These are phyloP conservation scores for Hypoxylon crocopeplum DNA, from an alignment of 495 filamentous ascomycete species.

Conservation along the genomic window DNA sequence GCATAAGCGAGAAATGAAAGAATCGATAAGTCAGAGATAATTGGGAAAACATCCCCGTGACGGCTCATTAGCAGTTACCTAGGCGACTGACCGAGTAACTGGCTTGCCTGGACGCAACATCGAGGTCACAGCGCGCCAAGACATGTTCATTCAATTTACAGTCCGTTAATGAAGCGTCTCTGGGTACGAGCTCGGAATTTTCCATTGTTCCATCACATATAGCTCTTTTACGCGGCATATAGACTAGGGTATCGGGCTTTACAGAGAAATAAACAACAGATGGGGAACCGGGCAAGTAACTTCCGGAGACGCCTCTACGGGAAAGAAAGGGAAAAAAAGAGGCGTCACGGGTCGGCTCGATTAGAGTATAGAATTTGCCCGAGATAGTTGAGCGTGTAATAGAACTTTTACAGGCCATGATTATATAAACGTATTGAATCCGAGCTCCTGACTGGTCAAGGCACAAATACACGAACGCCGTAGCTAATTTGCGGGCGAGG, in stretches of 20 bases:
- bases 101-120: background rate
- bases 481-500: background rate
- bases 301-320: too few relatives aligned
- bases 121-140: constrained; percentile 27
- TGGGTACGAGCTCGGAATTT: constrained; percentile 6
- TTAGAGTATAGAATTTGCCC: too few relatives aligned
- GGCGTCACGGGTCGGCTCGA: too few relatives aligned
- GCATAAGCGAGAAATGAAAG: background rate
- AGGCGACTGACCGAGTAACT: background rate
- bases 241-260: constrained; percentile 22
- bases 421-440: constrained; percentile 2
- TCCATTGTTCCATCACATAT: constrained; percentile 21
- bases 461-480: background rate
- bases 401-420: too few relatives aligned
- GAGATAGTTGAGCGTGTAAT: too few relatives aligned
- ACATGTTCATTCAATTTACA: background rate
- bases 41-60: too few relatives aligned
- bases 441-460: background rate
- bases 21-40: constrained; percentile 13
- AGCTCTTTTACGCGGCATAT: constrained; percentile 24
- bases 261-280: background rate
- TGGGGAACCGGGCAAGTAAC: too few relatives aligned
- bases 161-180: background rate
- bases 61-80: too few relatives aligned
- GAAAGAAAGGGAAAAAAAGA: background rate